These are phyloP conservation scores for Craterostigma plantagineum DNA, from an alignment of 257 asterid genomes.

Conservation along the genomic window DNA sequence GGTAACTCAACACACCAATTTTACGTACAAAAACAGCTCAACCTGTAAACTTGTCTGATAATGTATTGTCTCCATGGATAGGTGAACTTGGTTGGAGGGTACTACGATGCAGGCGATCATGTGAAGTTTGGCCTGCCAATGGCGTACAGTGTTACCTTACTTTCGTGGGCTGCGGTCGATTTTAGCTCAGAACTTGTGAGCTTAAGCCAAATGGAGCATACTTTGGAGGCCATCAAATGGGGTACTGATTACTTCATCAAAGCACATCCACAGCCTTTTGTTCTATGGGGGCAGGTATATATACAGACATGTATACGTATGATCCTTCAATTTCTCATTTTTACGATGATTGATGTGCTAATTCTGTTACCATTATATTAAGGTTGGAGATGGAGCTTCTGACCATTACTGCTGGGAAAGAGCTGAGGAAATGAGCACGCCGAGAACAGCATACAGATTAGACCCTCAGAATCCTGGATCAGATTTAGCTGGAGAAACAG, in stretches of 20 bases:
- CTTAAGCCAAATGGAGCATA: conserved; percentile 45
- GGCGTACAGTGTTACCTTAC: conserved; percentile 60
- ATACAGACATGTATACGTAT: too few species aligned
- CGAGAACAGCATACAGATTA: conserved; percentile 68
- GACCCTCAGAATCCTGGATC: conserved; percentile 81
- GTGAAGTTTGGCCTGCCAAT: conserved; percentile 81
- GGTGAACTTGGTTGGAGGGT: conserved; percentile 91
- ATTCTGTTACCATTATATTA: background rate
- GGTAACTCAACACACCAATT: conserved; percentile 14
- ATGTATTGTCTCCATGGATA: conserved; percentile 10
- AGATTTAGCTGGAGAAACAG: conserved; percentile 83
- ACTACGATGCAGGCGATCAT: conserved; percentile 92
- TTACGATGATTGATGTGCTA: background rate
- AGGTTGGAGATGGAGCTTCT: conserved; percentile 83
- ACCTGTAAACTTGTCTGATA: background rate
- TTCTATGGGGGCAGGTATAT: conserved; percentile 87
- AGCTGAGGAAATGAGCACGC: conserved; percentile 85
- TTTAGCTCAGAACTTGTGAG: conserved; percentile 23
- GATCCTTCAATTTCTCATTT: background rate
- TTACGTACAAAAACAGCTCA: background rate
- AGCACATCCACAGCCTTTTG: conserved; percentile 52
- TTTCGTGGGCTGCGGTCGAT: conserved; percentile 69
- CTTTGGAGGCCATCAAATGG: conserved; percentile 80
- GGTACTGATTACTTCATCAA: conserved; percentile 83
- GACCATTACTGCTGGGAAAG: conserved; percentile 93